Evolutionary conservation across 768 basidiomycete species (phyloP).

Genomic region (Mycena crocata): DNA sequence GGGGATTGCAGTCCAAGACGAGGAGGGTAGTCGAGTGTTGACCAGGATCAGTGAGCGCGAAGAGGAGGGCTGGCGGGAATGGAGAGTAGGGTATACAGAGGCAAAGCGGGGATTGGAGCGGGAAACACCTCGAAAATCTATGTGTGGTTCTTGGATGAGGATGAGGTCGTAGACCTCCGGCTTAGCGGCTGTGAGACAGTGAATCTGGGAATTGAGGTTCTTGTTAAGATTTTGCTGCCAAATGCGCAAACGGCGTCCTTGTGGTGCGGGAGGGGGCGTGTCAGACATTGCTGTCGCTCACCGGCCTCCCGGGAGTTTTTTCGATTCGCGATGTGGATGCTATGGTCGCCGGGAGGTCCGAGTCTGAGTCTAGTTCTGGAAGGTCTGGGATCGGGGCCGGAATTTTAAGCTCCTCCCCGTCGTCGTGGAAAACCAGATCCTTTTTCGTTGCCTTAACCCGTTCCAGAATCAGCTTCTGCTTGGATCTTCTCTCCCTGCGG

Average conservation of each 20-base stretch:
- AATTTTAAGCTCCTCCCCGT: too few species aligned
- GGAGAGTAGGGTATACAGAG: conserved; percentile 39
- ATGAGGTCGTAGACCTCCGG: conserved; percentile 36
- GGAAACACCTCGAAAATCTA: conserved; percentile 31
- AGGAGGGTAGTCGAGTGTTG: neutral
- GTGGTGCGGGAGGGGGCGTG: neutral
- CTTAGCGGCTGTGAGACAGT: conserved; percentile 19
- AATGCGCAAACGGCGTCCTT: conserved; percentile 18
- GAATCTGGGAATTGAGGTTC: conserved; percentile 26
- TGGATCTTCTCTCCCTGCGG: too few species aligned
- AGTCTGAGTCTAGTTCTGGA: too few species aligned
- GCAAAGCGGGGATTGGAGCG: conserved; percentile 30
- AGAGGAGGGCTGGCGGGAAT: neutral
- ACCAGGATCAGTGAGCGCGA: conserved; percentile 21
- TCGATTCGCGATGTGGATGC: too few species aligned
- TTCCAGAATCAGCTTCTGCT: too few species aligned
- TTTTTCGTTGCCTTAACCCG: too few species aligned
- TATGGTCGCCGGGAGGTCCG: too few species aligned
- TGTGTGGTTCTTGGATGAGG: conserved; percentile 45
- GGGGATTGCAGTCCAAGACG: conserved; percentile 4
- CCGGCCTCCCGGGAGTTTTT: neutral
- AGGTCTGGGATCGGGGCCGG: too few species aligned
- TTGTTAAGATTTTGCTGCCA: conserved; percentile 44
- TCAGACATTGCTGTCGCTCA: neutral
- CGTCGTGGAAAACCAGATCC: too few species aligned